phyloP scores from a whole-genome alignment of 495 filamentous ascomycete species.

The Penicillium lagena region DNA sequence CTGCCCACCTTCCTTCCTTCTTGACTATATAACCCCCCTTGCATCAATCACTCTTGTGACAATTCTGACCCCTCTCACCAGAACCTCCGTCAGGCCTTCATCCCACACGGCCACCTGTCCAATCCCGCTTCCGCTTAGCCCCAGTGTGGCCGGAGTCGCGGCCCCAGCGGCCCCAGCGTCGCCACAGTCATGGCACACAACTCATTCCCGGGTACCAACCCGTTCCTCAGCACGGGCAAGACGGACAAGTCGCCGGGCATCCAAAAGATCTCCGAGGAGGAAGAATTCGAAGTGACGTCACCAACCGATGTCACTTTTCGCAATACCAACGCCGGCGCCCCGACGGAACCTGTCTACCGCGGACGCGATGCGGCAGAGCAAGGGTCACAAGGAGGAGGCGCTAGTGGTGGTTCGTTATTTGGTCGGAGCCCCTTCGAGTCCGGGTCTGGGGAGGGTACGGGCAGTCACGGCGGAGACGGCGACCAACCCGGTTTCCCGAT shows the following conservation, averaged over 20 bases:
- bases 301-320: constrained; percentile 53
- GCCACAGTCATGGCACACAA: constrained; percentile 42
- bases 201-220: constrained; percentile 52
- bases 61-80: too few species aligned
- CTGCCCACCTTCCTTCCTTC: too few species aligned
- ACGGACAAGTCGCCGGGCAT: constrained; percentile 27
- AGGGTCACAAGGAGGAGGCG: constrained; percentile 7
- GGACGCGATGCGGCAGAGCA: constrained; percentile 24
- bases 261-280: constrained; percentile 52
- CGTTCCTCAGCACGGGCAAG: constrained; percentile 40
- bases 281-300: constrained; percentile 59
- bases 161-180: constrained; percentile 23
- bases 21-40: too few species aligned
- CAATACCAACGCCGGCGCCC: constrained; percentile 23
- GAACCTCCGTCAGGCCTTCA: not conserved
- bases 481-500: constrained; percentile 26
- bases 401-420: constrained; percentile 20
- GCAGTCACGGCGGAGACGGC: constrained; percentile 16
- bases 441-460: constrained; percentile 15
- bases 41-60: too few species aligned
- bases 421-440: constrained; percentile 31
- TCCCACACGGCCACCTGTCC: not conserved
- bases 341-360: constrained; percentile 20
- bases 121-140: not conserved
- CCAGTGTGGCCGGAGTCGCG: constrained; percentile 24